Conservation (phyloP, 305 asterid species). For the Withania somnifera region DNA sequence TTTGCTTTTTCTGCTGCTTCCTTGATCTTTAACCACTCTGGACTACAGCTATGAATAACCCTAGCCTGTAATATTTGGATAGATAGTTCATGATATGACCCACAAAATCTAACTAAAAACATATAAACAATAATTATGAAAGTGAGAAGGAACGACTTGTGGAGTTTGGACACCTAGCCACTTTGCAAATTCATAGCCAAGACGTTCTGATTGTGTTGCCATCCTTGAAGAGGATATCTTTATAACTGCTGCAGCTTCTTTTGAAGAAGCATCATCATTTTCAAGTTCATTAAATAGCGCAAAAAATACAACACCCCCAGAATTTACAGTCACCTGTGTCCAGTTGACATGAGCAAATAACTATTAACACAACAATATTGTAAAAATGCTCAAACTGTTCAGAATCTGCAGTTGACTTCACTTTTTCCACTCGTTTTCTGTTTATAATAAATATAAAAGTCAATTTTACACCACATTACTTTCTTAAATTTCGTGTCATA, state of each 20-base stretch:
- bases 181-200: constrained; percentile 95
- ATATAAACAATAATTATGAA: constrained; percentile 13
- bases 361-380: constrained; percentile 1
- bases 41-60: constrained; percentile 72
- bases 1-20: constrained; percentile 91
- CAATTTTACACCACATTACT: background rate
- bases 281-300: constrained; percentile 77
- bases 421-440: background rate
- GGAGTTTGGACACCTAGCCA: constrained; percentile 99
- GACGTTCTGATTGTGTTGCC: constrained; percentile 99
- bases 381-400: background rate
- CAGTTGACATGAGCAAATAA: constrained; percentile 14
- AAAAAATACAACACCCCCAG: constrained; percentile 97
- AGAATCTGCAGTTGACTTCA: background rate
- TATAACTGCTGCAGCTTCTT: constrained; percentile 95
- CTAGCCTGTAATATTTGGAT: constrained; percentile 49
- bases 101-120: constrained; percentile 1
- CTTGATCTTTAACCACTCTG: constrained; percentile 88
- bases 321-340: constrained; percentile 90
- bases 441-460: background rate
- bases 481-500: background rate
- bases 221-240: constrained; percentile 95
- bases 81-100: background rate
- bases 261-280: constrained; percentile 52
- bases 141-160: constrained; percentile 67